These are phyloP conservation scores for Prorocentrum cordatum DNA, from an alignment of 169 alveolate genomes.

Conservation along the genomic window DNA sequence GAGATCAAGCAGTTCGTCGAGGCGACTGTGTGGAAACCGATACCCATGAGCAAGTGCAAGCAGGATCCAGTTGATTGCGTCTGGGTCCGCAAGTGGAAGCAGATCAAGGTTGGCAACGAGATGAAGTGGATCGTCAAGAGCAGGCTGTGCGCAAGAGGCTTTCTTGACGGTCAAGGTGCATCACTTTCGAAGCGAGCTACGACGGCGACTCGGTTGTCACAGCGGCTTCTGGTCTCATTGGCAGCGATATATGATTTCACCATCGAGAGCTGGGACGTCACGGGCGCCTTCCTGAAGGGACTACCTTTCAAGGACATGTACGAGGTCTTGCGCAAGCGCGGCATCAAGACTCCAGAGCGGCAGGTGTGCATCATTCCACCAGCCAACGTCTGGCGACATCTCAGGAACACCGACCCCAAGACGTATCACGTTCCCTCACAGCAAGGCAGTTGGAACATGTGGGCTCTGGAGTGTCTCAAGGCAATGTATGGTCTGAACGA, in stretches of 20 bases:
- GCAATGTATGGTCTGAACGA: constrained; percentile 9
- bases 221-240: background rate
- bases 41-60: too few species aligned
- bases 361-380: background rate
- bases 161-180: background rate
- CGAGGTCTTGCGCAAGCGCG: background rate
- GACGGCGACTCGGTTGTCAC: background rate
- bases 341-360: background rate
- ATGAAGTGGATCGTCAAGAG: background rate
- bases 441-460: background rate
- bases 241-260: background rate
- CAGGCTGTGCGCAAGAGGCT: background rate
- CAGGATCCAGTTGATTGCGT: too few species aligned
- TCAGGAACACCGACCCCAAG: background rate
- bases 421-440: background rate
- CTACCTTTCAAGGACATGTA: background rate
- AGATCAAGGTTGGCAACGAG: background rate
- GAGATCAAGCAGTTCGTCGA: too few species aligned
- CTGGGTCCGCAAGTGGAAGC: constrained; percentile 12
- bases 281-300: constrained; percentile 19
- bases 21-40: too few species aligned
- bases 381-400: background rate
- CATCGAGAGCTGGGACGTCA: background rate
- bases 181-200: background rate
- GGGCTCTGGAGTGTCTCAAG: background rate